Base-by-base conservation (phyloP, 805 yeast species). In the Hanseniaspora nectarophila region DNA sequence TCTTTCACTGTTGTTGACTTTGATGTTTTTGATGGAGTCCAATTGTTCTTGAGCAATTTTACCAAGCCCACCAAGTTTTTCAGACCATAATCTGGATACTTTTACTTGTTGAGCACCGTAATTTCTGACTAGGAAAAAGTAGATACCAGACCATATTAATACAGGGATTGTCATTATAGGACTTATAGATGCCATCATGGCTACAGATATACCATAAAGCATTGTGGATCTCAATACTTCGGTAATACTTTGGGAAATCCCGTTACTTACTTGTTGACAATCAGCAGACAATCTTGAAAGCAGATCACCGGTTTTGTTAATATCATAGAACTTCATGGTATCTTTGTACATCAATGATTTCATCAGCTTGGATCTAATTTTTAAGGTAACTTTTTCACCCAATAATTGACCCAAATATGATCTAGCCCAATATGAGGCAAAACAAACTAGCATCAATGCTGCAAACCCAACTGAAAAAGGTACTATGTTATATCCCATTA, bases 1-100 rank as follows among this genome's bases (percentile, higher is more conserved):
- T 34, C 74, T 73, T 67, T 92, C 97, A 24, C 92, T 94, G 31
- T 88, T 90, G 68, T 89, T 92, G 42, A 92, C 75, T 66, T 92
- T 97, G 46, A 94, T 87, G 0, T 97, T 90, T 60, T 79, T 81
- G 35, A 88, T 76, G 31, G 94, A 95, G 61, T 80, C 81, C 55
- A 90, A 75, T 59, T 94, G 90, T 61, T 90, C 98, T 64, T 90
- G 98, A 13, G 95, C 80, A 7, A 87, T 94, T 62, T 85, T 85
- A 0, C 97, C 87, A 61, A 92, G 70, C 26, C 75, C 73, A 37
- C 97, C 98, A 32, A 94, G 73, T 42, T 88, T 87, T 55, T 83
- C 85, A 66, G 92, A 98, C 51, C 89, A 80, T 31, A 74, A 73
- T 56, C 82, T 78, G 0, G 96, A 83, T 28, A 89, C 76, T 34